A percentile compares a stretch with the other conserved stretches of the same genome.
Conservation (phyloP, 768 basidiomycete species). For the Mycena polygramma region DNA sequence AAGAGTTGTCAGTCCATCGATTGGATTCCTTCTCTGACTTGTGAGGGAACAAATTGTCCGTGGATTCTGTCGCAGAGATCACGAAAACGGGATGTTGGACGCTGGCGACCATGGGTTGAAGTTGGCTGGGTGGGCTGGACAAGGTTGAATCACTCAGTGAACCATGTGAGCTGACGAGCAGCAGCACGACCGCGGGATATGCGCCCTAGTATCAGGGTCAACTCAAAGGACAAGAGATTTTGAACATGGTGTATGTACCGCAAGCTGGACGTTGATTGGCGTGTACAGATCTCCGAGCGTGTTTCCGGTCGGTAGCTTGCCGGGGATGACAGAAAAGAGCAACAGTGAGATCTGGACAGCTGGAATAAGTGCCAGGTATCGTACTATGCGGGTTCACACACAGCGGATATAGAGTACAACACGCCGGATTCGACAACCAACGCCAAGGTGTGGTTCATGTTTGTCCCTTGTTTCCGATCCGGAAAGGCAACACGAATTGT, state of each 20-base stretch:
- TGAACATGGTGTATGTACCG: not conserved
- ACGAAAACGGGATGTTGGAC: no score
- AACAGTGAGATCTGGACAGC: not conserved
- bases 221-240: no score
- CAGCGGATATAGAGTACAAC: not conserved
- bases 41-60: no score
- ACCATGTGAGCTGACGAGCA: not conserved
- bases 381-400: not conserved
- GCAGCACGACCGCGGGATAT: not conserved
- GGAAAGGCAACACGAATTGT: not conserved
- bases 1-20: no score
- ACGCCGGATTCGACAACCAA: not conserved
- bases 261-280: not conserved
- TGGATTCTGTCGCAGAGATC: no score
- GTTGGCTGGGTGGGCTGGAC: no score
- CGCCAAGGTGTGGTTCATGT: not conserved
- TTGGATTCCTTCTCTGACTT: no score
- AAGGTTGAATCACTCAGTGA: no score
- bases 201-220: not conserved
- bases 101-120: no score
- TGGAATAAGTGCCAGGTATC: not conserved
- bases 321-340: not conserved
- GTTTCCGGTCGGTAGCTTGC: not conserved
- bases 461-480: not conserved
- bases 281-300: not conserved